These are phyloP conservation scores for Cenococcum geophilum DNA, from an alignment of 495 filamentous ascomycete genomes.

Conservation along the genomic window DNA sequence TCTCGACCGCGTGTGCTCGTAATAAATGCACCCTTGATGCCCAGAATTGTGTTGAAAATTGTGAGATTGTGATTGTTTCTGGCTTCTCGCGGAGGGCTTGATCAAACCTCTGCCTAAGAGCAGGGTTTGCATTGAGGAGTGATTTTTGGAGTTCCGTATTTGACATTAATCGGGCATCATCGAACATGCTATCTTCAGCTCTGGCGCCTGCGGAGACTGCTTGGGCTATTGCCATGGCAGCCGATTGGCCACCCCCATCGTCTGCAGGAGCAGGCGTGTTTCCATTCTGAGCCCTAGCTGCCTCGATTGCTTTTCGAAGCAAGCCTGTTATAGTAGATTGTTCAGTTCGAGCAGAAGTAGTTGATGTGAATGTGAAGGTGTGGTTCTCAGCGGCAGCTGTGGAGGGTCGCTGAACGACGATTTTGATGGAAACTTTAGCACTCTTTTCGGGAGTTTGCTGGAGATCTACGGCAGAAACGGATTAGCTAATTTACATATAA, in stretches of 20 bases:
- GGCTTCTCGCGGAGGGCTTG: conserved; percentile 73
- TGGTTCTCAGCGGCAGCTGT: conserved; percentile 58
- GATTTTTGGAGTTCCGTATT: conserved; percentile 80
- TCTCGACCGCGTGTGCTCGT: conserved; percentile 84
- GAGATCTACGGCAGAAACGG: conserved; percentile 50
- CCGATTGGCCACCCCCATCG: conserved; percentile 43
- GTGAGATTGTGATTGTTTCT: conserved; percentile 64
- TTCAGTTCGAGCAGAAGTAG: conserved; percentile 67
- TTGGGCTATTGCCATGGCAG: conserved; percentile 56
- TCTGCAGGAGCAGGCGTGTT: conserved; percentile 34
- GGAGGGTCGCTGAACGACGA: conserved; percentile 62
- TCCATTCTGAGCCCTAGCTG: conserved; percentile 52
- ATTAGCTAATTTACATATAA: background rate
- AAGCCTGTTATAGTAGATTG: conserved; percentile 76
- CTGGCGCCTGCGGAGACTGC: conserved; percentile 44
- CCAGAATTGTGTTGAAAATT: conserved; percentile 92
- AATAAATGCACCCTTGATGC: conserved; percentile 75
- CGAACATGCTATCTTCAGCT: conserved; percentile 56
- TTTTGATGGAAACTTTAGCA: conserved; percentile 84
- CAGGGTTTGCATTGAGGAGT: conserved; percentile 67
- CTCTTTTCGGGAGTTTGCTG: conserved; percentile 81
- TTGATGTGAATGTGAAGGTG: conserved; percentile 80
- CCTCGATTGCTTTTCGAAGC: conserved; percentile 68
- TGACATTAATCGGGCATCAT: conserved; percentile 64
- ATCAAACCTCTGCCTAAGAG: conserved; percentile 70